Conservation (phyloP, 768 basidiomycete species). For the Hypholoma fasciculare region DNA sequence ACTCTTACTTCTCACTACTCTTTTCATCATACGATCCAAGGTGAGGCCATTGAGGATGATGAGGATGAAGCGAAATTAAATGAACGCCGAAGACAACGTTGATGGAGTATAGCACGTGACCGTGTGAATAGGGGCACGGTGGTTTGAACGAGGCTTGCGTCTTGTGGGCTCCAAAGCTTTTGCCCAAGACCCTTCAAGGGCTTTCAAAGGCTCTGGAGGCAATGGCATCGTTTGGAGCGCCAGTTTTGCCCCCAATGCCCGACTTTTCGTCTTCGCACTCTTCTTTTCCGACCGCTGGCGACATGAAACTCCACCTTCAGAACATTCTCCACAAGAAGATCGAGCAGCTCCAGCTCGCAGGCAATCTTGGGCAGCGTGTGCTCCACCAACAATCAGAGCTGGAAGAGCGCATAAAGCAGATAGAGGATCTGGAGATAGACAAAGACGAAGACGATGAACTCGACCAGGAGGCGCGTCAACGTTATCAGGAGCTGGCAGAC, state of each 20-base stretch:
- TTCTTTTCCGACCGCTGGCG: conserved; percentile 50
- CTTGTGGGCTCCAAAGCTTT: conserved; percentile 14
- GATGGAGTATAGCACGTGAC: conserved; percentile 6
- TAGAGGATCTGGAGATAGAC: conserved; percentile 71
- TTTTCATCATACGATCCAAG: no score
- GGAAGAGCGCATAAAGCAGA: conserved; percentile 81
- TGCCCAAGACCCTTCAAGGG: conserved; percentile 15
- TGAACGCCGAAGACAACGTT: no score
- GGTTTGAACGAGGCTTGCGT: conserved; percentile 20
- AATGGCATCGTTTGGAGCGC: conserved; percentile 26
- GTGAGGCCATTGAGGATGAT: no score
- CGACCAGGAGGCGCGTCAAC: conserved; percentile 66
- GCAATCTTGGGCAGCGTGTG: conserved; percentile 90
- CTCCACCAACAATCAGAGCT: conserved; percentile 93
- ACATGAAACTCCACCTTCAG: conserved; percentile 64
- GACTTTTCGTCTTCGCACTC: conserved; percentile 38
- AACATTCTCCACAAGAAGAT: conserved; percentile 86
- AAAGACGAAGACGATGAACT: conserved; percentile 64
- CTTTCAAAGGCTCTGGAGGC: conserved; percentile 19
- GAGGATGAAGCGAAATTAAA: no score
- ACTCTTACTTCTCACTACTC: no score
- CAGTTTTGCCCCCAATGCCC: conserved; percentile 33
- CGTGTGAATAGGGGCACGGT: conserved; percentile 20
- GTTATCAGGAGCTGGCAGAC: conserved; percentile 76
- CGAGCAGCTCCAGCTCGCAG: conserved; percentile 88